Evolutionary conservation across 1,284 basidiomycete species (phyloP), one percentile per base, ranked within the genome.

Genomic region (Cryptococcus sp.): DNA sequence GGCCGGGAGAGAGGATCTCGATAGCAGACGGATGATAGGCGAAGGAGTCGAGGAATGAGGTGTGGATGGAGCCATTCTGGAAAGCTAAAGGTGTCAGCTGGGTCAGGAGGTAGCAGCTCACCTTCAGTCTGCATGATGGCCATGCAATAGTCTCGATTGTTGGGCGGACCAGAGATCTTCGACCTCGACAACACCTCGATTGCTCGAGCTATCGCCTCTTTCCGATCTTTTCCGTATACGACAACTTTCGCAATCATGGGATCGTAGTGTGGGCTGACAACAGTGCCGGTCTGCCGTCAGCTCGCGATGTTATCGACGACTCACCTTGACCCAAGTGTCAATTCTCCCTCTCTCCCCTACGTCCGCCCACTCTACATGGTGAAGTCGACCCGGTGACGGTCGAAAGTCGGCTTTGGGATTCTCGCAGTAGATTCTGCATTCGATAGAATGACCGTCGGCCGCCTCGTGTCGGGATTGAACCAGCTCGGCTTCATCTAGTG

Each of bases 371-470:
- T 74, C 59, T 1, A 84, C 82, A 41, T 74, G 56, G 54, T 84
- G 82, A 18, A 86, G 72, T 1, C 82, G 65, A 1, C 84, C 84
- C 10, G 83, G 79, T 37, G 76, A 79, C 2, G 84, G 84, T 33
- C 73, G 69, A 65, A 84, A 86, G 24, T 75, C 73, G 6, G 77
- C 75, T 0, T 77, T 73, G 0, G 84, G 81, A 51, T 84, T 82
- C 67, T 86, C 84, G 43, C 80, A 79, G 57, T 85, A 85, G 4
- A 85, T 63, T 6, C 83, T 78, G 2, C 74, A 79, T 68, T 87
- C 84, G 43, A 86, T 81, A 0, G 82, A 78, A 53, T 61, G 61
- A 1, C 72, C 71, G 7, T 36, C 34, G 10, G 11, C 14, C 28
- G 14, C 14, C 14, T 31, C 28, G 28, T 31, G 28, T 31, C 28